Conservation (phyloP, 257 asterid genomes). For the Leptodermis oblonga region DNA sequence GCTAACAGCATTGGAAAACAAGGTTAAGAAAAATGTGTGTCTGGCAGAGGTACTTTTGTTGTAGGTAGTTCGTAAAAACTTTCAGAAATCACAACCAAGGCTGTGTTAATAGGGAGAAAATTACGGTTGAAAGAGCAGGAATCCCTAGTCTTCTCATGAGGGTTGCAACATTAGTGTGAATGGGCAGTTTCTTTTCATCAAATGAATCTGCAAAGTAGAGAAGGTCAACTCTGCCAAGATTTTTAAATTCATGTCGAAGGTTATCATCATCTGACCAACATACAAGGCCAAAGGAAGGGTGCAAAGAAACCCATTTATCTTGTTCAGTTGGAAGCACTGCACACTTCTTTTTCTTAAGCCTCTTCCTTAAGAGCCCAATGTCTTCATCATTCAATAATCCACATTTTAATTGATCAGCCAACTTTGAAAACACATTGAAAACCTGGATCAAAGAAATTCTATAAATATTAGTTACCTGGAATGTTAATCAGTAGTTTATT, state of each 20-base stretch:
- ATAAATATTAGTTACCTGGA: neutral
- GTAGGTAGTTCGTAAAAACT: neutral
- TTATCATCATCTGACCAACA: slow-evolving; percentile 84
- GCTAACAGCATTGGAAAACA: neutral
- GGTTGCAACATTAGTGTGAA: slow-evolving; percentile 41
- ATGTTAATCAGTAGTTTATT: neutral
- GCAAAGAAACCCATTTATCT: no score
- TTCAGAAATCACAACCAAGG: slow-evolving; percentile 6
- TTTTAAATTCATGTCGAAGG: slow-evolving; percentile 56
- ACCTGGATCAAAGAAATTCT: slow-evolving; percentile 37
- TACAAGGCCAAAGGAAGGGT: no score
- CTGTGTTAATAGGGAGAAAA: slow-evolving; percentile 15
- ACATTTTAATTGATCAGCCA: no score
- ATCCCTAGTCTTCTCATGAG: no score
- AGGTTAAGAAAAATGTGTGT: neutral
- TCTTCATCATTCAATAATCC: slow-evolving; percentile 69
- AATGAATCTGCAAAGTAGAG: slow-evolving; percentile 57
- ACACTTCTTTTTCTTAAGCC: slow-evolving; percentile 50
- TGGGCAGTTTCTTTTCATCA: slow-evolving; percentile 46
- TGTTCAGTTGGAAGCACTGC: slow-evolving; percentile 78
- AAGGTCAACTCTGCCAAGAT: slow-evolving; percentile 56
- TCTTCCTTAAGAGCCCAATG: slow-evolving; percentile 48
- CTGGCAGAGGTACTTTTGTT: neutral
- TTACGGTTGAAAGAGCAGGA: slow-evolving; percentile 72
- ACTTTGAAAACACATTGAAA: slow-evolving; percentile 58